These are phyloP conservation scores for Phascolomyces articulosus DNA, from an alignment of 371 early-diverging fungal species.

Conservation along the genomic window DNA sequence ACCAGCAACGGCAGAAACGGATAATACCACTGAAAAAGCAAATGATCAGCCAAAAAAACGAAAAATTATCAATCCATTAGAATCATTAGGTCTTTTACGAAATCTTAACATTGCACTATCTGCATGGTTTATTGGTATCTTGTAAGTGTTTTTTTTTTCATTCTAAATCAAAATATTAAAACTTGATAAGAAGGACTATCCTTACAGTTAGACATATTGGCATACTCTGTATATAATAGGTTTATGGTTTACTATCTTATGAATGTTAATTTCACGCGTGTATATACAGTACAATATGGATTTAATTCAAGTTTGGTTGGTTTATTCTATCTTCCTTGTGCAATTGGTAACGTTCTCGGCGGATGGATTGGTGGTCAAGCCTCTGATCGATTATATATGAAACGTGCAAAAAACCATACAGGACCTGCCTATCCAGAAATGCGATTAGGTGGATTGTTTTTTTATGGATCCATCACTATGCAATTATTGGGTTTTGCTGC, in stretches of 20 bases:
- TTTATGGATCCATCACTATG: constrained; percentile 22
- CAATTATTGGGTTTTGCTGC: constrained; percentile 24
- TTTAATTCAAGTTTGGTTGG: constrained; percentile 28
- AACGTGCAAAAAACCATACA: constrained; percentile 16
- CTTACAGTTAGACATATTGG: no score
- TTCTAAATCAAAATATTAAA: no score
- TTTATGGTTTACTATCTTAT: constrained; percentile 27
- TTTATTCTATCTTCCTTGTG: constrained; percentile 28
- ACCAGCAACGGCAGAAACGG: background rate
- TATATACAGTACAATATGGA: constrained; percentile 25
- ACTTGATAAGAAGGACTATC: no score
- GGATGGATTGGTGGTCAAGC: constrained; percentile 37
- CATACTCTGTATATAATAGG: no score
- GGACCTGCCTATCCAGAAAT: constrained; percentile 35
- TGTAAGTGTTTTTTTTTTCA: constrained; percentile 30
- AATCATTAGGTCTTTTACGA: constrained; percentile 26
- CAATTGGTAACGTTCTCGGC: constrained; percentile 37
- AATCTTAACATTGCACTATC: constrained; percentile 37
- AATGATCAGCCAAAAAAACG: background rate
- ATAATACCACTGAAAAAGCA: background rate
- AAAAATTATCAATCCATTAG: constrained; percentile 30
- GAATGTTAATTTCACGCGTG: constrained; percentile 27
- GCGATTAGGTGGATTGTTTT: constrained; percentile 32
- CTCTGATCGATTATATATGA: constrained; percentile 35
- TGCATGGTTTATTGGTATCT: constrained; percentile 28